These are phyloP conservation scores for Alternaria solani DNA, from an alignment of 2,329 filamentous ascomycete genomes.

Conservation along the genomic window DNA sequence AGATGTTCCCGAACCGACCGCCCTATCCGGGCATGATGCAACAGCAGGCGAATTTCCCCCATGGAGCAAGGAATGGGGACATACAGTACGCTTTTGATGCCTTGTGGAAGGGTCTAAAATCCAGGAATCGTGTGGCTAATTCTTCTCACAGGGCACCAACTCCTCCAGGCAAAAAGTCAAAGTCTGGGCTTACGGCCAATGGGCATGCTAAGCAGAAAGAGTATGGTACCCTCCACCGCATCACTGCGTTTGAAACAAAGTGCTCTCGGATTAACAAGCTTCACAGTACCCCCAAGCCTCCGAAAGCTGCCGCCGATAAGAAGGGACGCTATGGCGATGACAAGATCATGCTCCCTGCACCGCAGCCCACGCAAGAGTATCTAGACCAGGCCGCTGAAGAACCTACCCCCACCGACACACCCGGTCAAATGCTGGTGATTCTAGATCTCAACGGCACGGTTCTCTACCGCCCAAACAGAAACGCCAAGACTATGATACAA, in stretches of 20 bases:
- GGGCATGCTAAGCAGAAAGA: slow-evolving; percentile 24
- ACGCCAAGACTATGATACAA: slow-evolving; percentile 63
- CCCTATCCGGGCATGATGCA: slow-evolving; percentile 23
- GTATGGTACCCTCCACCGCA: slow-evolving; percentile 27
- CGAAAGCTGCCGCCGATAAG: slow-evolving; percentile 15
- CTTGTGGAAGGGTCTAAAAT: slow-evolving; percentile 19
- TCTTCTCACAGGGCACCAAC: slow-evolving; percentile 23
- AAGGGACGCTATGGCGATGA: slow-evolving; percentile 30
- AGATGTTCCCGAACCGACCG: slow-evolving; percentile 21
- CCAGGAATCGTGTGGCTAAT: slow-evolving; percentile 26
- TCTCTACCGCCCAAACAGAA: slow-evolving; percentile 70
- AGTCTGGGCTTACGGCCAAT: slow-evolving; percentile 20
- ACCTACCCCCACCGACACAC: slow-evolving; percentile 46
- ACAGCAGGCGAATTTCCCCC: slow-evolving; percentile 18
- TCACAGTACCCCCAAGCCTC: slow-evolving; percentile 17
- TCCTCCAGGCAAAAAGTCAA: slow-evolving; percentile 25
- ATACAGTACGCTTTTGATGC: slow-evolving; percentile 32
- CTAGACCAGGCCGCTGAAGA: slow-evolving; percentile 60
- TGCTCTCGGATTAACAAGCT: slow-evolving; percentile 34
- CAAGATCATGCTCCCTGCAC: slow-evolving; percentile 58
- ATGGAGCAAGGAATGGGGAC: slow-evolving; percentile 23
- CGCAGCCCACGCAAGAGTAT: slow-evolving; percentile 68
- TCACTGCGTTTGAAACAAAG: slow-evolving; percentile 3
- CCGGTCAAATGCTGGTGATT: slow-evolving; percentile 77
- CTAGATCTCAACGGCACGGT: slow-evolving; percentile 95